These are phyloP conservation scores for Debaryomyces sp. DNA, from an alignment of 1,139 yeast species.

Conservation along the genomic window DNA sequence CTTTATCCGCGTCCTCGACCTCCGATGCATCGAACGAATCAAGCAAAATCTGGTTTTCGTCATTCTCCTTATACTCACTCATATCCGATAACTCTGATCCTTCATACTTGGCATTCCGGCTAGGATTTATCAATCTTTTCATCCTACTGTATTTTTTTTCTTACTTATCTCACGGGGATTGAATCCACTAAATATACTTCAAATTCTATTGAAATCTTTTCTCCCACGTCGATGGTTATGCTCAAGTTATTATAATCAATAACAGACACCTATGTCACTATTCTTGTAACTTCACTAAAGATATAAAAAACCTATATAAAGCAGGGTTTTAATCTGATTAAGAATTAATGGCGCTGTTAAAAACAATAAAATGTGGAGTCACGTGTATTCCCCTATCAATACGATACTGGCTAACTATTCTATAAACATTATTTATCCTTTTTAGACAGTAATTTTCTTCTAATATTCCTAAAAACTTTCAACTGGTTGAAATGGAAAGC, in stretches of 20 bases:
- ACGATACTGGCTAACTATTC: constrained; percentile 7
- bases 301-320: background rate
- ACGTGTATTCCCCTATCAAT: constrained; percentile 9
- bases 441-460: constrained; percentile 1
- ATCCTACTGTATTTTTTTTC: background rate
- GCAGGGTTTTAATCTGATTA: background rate
- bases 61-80: constrained; percentile 11
- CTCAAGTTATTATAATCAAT: background rate
- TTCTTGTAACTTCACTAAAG: background rate
- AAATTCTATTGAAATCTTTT: background rate
- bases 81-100: constrained; percentile 12
- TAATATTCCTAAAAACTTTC: constrained; percentile 9
- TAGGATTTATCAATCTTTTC: background rate
- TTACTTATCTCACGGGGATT: background rate
- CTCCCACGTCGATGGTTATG: background rate
- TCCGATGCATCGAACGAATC: constrained; percentile 15
- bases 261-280: background rate
- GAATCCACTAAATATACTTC: background rate
- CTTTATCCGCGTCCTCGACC: constrained; percentile 9
- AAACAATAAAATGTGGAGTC: background rate
- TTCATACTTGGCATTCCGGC: background rate
- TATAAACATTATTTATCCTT: constrained; percentile 2
- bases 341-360: constrained; percentile 1
- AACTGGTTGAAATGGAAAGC: constrained; percentile 33
- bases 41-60: constrained; percentile 12